These are phyloP conservation scores for Aleurites moluccanus DNA, from an alignment of 441 rosid species.

Conservation along the genomic window DNA sequence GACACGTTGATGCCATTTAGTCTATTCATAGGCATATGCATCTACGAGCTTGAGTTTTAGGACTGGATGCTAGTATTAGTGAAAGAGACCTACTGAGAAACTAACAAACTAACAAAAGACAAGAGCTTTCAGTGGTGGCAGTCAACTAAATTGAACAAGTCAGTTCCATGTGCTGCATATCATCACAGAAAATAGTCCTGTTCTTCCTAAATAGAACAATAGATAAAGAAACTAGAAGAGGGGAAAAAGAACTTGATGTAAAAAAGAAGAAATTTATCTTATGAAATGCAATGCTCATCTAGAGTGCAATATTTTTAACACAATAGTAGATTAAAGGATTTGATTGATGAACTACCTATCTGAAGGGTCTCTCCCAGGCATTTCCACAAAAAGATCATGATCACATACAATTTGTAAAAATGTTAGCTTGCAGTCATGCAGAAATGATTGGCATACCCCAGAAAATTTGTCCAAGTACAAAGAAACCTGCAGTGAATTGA, in stretches of 20 bases:
- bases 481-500: constrained; percentile 67
- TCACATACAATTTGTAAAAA: constrained; percentile 95
- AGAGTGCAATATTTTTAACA: not conserved
- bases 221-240: not conserved
- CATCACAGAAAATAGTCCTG: not conserved
- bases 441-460: constrained; percentile 93
- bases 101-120: not conserved
- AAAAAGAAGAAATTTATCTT: not conserved
- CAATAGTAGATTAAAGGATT: constrained; percentile 13
- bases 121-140: not conserved
- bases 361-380: constrained; percentile 99
- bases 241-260: not conserved
- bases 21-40: not conserved
- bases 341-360: constrained; percentile 61
- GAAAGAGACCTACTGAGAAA: too few species aligned
- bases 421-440: constrained; percentile 98
- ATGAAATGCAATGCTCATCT: constrained; percentile 4
- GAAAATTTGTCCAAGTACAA: constrained; percentile 98
- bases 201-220: not conserved
- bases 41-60: not conserved
- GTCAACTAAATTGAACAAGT: not conserved
- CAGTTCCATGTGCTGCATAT: not conserved
- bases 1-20: too few species aligned
- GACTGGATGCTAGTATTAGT: too few species aligned
- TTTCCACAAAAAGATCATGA: constrained; percentile 99